These are phyloP conservation scores for Penicillium sp. DNA, from an alignment of 2,329 filamentous ascomycete genomes.

Conservation along the genomic window DNA sequence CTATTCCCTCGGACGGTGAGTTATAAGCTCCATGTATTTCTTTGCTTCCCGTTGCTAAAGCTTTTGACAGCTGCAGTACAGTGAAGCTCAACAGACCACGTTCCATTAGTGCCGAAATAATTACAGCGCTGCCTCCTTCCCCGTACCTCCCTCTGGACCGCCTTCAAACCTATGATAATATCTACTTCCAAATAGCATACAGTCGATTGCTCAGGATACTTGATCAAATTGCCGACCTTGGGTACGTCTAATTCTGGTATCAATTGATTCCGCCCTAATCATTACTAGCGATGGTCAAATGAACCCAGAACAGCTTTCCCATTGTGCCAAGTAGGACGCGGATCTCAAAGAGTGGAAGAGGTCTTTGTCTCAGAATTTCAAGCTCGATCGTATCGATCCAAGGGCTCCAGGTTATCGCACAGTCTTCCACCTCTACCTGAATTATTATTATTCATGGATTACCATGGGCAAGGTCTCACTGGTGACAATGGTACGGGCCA, in stretches of 20 bases:
- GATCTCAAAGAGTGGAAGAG: slow-evolving; percentile 39
- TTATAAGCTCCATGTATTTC: slow-evolving; percentile 21
- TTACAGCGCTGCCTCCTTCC: slow-evolving; percentile 21
- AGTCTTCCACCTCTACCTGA: slow-evolving; percentile 45
- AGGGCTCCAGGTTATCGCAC: slow-evolving; percentile 39
- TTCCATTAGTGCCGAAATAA: slow-evolving; percentile 20
- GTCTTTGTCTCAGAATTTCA: slow-evolving; percentile 36
- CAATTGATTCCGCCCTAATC: background rate
- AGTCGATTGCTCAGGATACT: slow-evolving; percentile 39
- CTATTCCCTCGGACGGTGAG: slow-evolving; percentile 43
- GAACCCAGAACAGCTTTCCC: slow-evolving; percentile 31
- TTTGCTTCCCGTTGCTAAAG: slow-evolving; percentile 31
- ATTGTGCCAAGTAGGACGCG: background rate
- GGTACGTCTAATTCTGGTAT: slow-evolving; percentile 7
- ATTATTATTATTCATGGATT: slow-evolving; percentile 49
- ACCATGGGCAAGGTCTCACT: slow-evolving; percentile 45
- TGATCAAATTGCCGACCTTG: slow-evolving; percentile 37
- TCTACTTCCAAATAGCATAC: slow-evolving; percentile 43
- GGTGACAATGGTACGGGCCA: slow-evolving; percentile 38
- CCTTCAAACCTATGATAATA: slow-evolving; percentile 41
- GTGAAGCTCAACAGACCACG: slow-evolving; percentile 27
- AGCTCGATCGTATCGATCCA: slow-evolving; percentile 37
- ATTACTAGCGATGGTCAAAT: slow-evolving; percentile 5
- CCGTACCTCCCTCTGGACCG: slow-evolving; percentile 19
- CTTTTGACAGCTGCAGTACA: slow-evolving; percentile 28